A percentile compares a stretch with the other conserved stretches of the same genome.
These are phyloP conservation scores for Lactarius hatsudake DNA, from an alignment of 768 basidiomycete species.

Conservation along the genomic window DNA sequence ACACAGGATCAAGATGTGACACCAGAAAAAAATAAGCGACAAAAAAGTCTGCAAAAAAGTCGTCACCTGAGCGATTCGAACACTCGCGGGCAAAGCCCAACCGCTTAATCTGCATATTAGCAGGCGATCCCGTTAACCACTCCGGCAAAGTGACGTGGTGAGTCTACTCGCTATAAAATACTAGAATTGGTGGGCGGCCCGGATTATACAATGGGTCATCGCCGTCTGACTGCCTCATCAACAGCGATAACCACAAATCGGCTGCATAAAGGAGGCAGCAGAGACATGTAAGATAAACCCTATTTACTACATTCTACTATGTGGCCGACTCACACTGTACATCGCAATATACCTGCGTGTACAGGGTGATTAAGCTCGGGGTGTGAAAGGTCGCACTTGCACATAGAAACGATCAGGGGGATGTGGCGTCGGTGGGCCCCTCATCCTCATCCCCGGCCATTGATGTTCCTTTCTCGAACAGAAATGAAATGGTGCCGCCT, in stretches of 20 bases:
- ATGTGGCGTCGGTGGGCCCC: conserved; percentile 20
- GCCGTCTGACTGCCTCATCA: neutral
- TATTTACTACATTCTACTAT: neutral
- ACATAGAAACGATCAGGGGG: neutral
- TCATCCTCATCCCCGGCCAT: conserved; percentile 83
- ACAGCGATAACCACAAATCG: neutral
- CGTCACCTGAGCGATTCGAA: conserved; percentile 37
- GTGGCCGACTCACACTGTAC: neutral
- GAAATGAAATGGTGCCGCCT: conserved; percentile 70
- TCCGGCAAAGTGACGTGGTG: conserved; percentile 79
- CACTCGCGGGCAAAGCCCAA: conserved; percentile 36
- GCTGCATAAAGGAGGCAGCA: neutral
- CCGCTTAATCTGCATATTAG: conserved; percentile 35
- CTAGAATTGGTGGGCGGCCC: too few relatives aligned
- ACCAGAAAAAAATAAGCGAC: neutral
- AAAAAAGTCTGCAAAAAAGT: conserved; percentile 11
- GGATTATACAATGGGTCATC: neutral
- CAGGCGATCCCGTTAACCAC: conserved; percentile 74
- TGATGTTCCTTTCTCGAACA: conserved; percentile 85
- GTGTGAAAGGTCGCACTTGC: neutral
- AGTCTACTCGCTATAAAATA: accelerated
- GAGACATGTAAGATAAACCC: neutral
- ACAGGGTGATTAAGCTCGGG: neutral
- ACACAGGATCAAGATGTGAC: neutral
- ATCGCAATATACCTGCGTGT: neutral